Percentiles rank a stretch among this genome's conserved stretches.
phyloP scores from a whole-genome alignment of 352 stramenopile species.

The Globisporangium alternatum region DNA sequence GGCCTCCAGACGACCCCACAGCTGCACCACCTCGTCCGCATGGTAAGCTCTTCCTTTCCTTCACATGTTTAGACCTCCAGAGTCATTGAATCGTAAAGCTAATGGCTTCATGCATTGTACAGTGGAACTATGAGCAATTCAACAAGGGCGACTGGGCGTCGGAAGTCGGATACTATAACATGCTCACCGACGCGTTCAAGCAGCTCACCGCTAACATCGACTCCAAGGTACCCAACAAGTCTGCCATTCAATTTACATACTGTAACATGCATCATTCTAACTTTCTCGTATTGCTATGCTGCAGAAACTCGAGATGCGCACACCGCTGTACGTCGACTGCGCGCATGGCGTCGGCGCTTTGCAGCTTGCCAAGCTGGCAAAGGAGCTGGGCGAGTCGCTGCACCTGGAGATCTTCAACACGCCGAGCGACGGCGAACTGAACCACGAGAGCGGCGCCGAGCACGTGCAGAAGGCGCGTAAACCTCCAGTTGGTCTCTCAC shows the following conservation, averaged over 20 bases:
- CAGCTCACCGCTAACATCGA: constrained; percentile 79
- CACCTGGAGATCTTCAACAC: constrained; percentile 82
- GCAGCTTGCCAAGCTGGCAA: constrained; percentile 72
- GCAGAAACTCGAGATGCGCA: constrained; percentile 72
- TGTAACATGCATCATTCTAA: no score
- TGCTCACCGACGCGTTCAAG: constrained; percentile 92
- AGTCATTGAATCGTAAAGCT: neutral
- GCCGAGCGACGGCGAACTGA: constrained; percentile 89
- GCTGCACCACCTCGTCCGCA: constrained; percentile 96
- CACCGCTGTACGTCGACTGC: constrained; percentile 90
- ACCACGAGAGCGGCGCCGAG: constrained; percentile 96
- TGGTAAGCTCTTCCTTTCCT: constrained; percentile 40
- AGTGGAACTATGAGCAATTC: constrained; percentile 89
- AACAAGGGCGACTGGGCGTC: constrained; percentile 87
- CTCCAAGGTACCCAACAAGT: constrained; percentile 43
- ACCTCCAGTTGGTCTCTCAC: constrained; percentile 61
- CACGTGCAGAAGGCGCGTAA: constrained; percentile 95
- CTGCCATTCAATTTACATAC: no score
- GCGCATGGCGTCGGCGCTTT: constrained; percentile 91
- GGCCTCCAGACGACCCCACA: constrained; percentile 96
- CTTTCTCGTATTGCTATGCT: neutral
- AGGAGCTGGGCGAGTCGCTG: constrained; percentile 77
- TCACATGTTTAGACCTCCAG: neutral
- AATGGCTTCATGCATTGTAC: constrained; percentile 4
- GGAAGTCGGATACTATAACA: constrained; percentile 95